These are phyloP conservation scores for Mercurialis annua DNA, from an alignment of 345 rosid genomes.

Conservation along the genomic window DNA sequence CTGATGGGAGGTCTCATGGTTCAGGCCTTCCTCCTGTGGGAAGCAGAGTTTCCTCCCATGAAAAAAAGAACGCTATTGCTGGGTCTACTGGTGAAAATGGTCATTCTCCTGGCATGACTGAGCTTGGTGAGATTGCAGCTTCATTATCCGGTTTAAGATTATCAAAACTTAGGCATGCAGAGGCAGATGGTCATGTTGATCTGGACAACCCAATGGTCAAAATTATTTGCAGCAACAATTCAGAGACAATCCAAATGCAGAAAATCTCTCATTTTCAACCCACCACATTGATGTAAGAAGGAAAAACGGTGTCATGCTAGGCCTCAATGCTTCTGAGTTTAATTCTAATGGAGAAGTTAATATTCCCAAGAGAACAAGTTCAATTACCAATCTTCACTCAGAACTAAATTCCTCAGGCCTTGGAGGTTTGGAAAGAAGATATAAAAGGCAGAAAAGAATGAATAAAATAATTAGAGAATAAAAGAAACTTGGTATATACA, in stretches of 20 bases:
- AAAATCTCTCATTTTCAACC: conserved; percentile 42
- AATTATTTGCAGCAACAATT: conserved; percentile 51
- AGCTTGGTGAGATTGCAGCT: conserved; percentile 57
- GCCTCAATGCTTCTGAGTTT: conserved; percentile 39
- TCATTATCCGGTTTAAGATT: conserved; percentile 54
- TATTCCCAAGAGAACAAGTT: conserved; percentile 60
- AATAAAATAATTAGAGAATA: too few relatives aligned
- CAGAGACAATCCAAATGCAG: conserved; percentile 38
- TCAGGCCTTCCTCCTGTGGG: conserved; percentile 65
- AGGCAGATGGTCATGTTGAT: conserved; percentile 36
- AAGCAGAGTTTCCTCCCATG: conserved; percentile 48
- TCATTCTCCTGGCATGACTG: conserved; percentile 37
- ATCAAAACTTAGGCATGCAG: conserved; percentile 41
- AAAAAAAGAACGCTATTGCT: conserved; percentile 46
- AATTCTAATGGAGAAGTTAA: conserved; percentile 45
- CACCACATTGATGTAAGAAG: conserved; percentile 42
- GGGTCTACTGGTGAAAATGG: conserved; percentile 44
- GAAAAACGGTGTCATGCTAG: conserved; percentile 39
- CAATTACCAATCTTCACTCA: conserved; percentile 63
- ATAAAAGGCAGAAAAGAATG: too few relatives aligned
- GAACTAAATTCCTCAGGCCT: conserved; percentile 44
- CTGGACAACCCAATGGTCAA: conserved; percentile 46
- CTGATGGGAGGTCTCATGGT: conserved; percentile 65
- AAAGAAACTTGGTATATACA: too few relatives aligned
- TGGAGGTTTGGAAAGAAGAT: conserved; percentile 41